A percentile compares a stretch with the other conserved stretches of the same genome.
These are phyloP conservation scores for Cardamine resedifolia DNA, from an alignment of 345 rosid species.

Conservation along the genomic window DNA sequence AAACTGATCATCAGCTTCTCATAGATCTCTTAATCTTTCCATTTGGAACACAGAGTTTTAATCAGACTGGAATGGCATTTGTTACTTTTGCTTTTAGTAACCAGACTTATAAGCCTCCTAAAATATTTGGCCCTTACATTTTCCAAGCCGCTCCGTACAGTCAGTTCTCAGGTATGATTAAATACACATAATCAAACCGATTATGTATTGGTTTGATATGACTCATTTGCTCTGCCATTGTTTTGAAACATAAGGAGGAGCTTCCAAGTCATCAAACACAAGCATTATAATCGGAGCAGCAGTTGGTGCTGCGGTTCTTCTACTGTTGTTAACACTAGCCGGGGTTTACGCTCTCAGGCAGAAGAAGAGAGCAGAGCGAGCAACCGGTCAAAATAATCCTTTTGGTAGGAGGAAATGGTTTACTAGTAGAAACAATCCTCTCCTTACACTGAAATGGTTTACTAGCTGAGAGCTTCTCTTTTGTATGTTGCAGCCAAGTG, in stretches of 20 bases:
- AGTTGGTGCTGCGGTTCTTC: slow-evolving; percentile 54
- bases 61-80: slow-evolving; percentile 38
- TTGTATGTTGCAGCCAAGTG: slow-evolving; percentile 58
- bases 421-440: not conserved
- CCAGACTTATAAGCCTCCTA: slow-evolving; percentile 64
- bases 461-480: not conserved
- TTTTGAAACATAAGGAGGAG: slow-evolving; percentile 8
- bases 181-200: not conserved
- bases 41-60: slow-evolving; percentile 45
- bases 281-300: slow-evolving; percentile 67
- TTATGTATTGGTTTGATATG: not conserved
- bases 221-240: not conserved
- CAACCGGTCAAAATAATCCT: slow-evolving; percentile 58
- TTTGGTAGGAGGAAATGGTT: slow-evolving; percentile 51
- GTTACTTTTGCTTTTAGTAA: slow-evolving; percentile 62
- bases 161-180: slow-evolving; percentile 52
- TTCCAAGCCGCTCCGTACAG: slow-evolving; percentile 44
- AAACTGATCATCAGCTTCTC: slow-evolving; percentile 42
- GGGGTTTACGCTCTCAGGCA: slow-evolving; percentile 71
- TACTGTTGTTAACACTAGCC: slow-evolving; percentile 54
- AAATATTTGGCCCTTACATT: slow-evolving; percentile 54
- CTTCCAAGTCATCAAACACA: slow-evolving; percentile 44
- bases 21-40: slow-evolving; percentile 61
- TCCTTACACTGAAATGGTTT: not conserved
- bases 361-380: slow-evolving; percentile 71